Conservation (phyloP, 768 basidiomycete species). For the Ramaria sp. region DNA sequence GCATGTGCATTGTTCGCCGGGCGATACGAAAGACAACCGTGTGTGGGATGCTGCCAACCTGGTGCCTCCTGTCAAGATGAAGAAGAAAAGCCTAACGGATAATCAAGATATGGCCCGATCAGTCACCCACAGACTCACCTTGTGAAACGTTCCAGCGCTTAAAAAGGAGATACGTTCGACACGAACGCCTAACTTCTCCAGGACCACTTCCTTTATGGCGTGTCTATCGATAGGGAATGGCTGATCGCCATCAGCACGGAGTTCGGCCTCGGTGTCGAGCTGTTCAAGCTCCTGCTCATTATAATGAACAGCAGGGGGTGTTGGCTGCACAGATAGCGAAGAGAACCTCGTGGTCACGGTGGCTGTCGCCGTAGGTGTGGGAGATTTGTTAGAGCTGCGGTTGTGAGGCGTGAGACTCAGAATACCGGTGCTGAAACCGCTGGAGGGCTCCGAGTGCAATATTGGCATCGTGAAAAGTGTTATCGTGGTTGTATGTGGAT, state of each 20-base stretch:
- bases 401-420: neutral
- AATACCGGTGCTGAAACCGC: neutral
- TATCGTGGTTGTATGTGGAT: too few relatives aligned
- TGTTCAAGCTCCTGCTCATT: neutral
- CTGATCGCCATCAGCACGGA: conserved; percentile 50
- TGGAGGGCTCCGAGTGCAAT: neutral
- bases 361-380: neutral
- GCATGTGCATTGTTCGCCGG: conserved; percentile 60
- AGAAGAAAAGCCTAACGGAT: conserved; percentile 59
- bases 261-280: conserved; percentile 50
- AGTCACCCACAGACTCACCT: conserved; percentile 32
- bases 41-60: neutral
- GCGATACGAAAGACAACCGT: conserved; percentile 73
- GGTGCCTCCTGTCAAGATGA: conserved; percentile 42
- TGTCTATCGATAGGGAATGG: conserved; percentile 71
- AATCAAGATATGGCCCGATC: conserved; percentile 2
- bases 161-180: conserved; percentile 66
- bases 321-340: neutral
- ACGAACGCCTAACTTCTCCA: conserved; percentile 53
- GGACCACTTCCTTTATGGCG: conserved; percentile 66
- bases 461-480: neutral
- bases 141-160: conserved; percentile 77
- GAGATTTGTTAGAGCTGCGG: neutral
- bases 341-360: neutral
- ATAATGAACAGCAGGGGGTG: neutral